These are phyloP conservation scores for Colletotrichum tropicale DNA, from an alignment of 2,329 filamentous ascomycete genomes.

Conservation along the genomic window DNA sequence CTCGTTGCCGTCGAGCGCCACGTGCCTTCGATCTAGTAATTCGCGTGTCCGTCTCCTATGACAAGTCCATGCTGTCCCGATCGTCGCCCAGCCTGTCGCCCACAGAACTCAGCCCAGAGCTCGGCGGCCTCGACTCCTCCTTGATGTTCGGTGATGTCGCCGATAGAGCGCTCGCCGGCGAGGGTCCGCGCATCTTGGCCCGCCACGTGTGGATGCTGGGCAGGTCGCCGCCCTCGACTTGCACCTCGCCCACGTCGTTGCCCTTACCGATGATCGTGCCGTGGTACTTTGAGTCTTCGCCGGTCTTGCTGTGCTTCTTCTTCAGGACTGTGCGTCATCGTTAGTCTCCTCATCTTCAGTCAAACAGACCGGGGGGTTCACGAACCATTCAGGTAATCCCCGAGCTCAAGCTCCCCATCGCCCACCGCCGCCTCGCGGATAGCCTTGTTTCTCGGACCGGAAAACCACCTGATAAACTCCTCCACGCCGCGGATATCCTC, in stretches of 20 bases:
- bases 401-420: conserved; percentile 66
- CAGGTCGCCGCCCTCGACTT: conserved; percentile 78
- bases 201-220: conserved; percentile 73
- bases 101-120: conserved; percentile 63
- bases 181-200: conserved; percentile 38
- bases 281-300: conserved; percentile 84
- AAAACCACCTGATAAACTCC: conserved; percentile 80
- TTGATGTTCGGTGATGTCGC: conserved; percentile 19
- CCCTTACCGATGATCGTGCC: conserved; percentile 82
- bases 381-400: conserved; percentile 73
- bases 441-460: conserved; percentile 75
- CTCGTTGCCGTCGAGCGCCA: background rate
- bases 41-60: conserved; percentile 25
- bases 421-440: conserved; percentile 81
- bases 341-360: background rate
- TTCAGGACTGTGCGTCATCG: conserved; percentile 70
- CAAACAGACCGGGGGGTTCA: background rate
- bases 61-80: conserved; percentile 51
- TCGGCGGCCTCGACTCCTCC: conserved; percentile 48
- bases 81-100: conserved; percentile 50
- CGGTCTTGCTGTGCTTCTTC: conserved; percentile 89
- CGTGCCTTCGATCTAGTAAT: background rate
- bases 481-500: conserved; percentile 76
- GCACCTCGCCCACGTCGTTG: conserved; percentile 68
- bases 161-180: conserved; percentile 20